Percentiles rank a stretch among this genome's conserved stretches.
phyloP scores from a whole-genome alignment of 805 yeast species.

The Yarrowia bubula region DNA sequence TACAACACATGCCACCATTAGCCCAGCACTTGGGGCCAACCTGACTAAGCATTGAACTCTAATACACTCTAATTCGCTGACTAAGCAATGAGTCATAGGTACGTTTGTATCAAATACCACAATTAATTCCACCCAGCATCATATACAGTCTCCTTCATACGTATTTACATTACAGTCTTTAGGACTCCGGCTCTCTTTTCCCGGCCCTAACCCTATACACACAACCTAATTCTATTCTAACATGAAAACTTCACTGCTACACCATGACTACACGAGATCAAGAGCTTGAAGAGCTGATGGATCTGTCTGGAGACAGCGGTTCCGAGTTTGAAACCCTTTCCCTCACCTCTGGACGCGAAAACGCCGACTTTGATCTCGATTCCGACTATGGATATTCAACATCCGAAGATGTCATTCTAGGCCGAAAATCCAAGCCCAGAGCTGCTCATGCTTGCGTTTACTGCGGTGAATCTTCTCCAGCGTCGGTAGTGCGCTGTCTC shows the following conservation, averaged over 20 bases:
- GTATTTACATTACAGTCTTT: too few species aligned
- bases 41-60: too few species aligned
- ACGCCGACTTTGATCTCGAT: background rate
- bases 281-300: slow-evolving; percentile 8
- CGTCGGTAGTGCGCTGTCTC: slow-evolving; percentile 71
- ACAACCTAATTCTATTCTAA: background rate
- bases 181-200: too few species aligned
- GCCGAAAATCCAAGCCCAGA: background rate
- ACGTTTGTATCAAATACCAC: too few species aligned
- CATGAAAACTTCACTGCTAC: background rate
- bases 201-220: background rate
- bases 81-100: slow-evolving; percentile 1
- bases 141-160: too few species aligned
- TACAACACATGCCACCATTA: too few species aligned
- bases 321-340: slow-evolving; percentile 7
- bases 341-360: background rate
- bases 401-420: background rate
- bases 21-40: too few species aligned
- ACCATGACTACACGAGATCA: slow-evolving; percentile 1
- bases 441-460: slow-evolving; percentile 42
- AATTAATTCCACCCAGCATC: too few species aligned
- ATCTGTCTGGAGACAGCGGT: background rate
- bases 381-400: background rate
- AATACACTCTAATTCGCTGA: background rate
- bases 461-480: slow-evolving; percentile 68